phyloP scores from a whole-genome alignment of 2,329 filamentous ascomycete genomes.

The Trichoderma breve region DNA sequence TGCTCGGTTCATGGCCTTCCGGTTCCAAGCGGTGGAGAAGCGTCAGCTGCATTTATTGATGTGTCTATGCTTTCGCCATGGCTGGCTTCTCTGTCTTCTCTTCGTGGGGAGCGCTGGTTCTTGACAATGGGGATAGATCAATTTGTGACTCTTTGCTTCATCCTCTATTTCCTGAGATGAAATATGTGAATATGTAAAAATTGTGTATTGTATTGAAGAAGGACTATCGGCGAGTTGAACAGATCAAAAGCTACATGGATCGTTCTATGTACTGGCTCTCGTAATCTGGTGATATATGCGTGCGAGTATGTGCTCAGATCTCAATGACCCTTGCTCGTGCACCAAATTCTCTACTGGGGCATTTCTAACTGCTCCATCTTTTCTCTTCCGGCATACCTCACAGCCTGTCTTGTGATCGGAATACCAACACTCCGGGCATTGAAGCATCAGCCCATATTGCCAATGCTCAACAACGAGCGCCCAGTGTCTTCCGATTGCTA shows the following conservation, averaged over 20 bases:
- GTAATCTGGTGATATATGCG: neutral
- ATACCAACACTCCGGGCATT: constrained; percentile 6
- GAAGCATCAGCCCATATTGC: neutral
- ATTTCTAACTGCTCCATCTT: neutral
- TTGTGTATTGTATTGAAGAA: neutral
- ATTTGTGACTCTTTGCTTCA: neutral
- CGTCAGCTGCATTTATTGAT: neutral
- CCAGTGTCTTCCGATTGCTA: neutral
- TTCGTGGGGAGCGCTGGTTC: neutral
- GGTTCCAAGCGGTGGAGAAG: neutral
- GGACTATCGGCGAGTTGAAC: neutral
- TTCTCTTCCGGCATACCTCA: neutral
- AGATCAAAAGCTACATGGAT: neutral
- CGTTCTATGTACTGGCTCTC: neutral
- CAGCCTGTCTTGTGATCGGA: neutral
- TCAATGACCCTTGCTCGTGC: neutral
- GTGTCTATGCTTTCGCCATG: neutral
- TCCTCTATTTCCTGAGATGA: neutral
- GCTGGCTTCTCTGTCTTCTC: neutral
- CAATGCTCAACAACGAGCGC: neutral
- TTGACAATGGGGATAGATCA: neutral
- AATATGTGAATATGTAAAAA: neutral
- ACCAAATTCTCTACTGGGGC: neutral
- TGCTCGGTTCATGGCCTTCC: neutral
- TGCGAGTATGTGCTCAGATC: neutral